Evolutionary conservation across 345 rosid species (phyloP), one percentile per base, ranked within the genome.

Genomic region (Melaleuca quinquenervia): DNA sequence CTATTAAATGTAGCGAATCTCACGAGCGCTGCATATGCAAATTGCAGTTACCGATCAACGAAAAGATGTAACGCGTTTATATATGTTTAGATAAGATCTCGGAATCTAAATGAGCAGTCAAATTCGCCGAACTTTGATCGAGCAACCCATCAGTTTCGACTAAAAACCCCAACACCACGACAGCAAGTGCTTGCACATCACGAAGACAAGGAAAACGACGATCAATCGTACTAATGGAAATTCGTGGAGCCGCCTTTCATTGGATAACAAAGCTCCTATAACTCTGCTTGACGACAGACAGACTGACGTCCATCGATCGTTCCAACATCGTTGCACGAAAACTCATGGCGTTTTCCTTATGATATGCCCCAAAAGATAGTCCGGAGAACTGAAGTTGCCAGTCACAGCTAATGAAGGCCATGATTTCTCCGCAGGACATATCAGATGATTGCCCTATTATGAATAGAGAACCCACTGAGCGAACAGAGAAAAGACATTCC

Each of bases 1-100:
- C 41, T 3, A 41, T 41, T 41, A 41, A 41, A 41, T 41, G 41
- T 4, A 41, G 41, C 4, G 41, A 41, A 41, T 41, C 3, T 41
- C 4, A 41, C 41, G 41, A 41, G 41, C 41, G 41, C 41, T 41
- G 41, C 3, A 41, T 41, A 41, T 41, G 3, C 41, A 41, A 58
- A 58, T 58, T 58, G 3, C 5, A 0, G n/a, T 12, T 58, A 58
- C 18, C 4, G 0, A n/a, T 1, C 8, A 0, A 14, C 3, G 0
- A 12, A 1, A 58, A 58, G 5, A 27, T 6, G 3, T n/a, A 3
- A 58, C 2, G 1, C 8, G 12, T 27, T 58, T 3, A 6, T n/a
- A 6, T 3, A 12, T 58, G 12, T 1, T n/a, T 3, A n/a, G 3
- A 58, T 13, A 6, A 12, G n/a, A 58, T 58, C 36, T 27, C 36